Conservation (phyloP, 805 yeast species). For the Pichia membranifaciens region DNA sequence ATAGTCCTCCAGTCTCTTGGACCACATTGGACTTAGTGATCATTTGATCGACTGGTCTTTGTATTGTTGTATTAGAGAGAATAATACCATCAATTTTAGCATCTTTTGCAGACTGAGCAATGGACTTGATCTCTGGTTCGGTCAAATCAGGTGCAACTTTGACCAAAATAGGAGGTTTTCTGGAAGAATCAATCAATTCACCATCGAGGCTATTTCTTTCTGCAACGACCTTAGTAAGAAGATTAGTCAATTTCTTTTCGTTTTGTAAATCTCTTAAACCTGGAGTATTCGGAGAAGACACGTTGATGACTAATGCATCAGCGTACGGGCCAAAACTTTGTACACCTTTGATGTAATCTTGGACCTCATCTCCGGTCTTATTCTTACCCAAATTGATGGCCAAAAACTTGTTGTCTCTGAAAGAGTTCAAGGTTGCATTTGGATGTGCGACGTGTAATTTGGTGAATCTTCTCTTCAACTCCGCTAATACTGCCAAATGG, state of each 20-base stretch:
- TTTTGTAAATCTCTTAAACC: slow-evolving; percentile 84
- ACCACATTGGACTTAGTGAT: slow-evolving; percentile 43
- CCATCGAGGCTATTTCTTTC: slow-evolving; percentile 53
- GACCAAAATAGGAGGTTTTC: slow-evolving; percentile 74
- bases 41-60: slow-evolving; percentile 59
- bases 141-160: slow-evolving; percentile 92
- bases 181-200: slow-evolving; percentile 34
- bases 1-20: slow-evolving; percentile 75
- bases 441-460: slow-evolving; percentile 30
- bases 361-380: slow-evolving; percentile 83
- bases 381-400: slow-evolving; percentile 90
- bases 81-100: slow-evolving; percentile 88
- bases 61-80: slow-evolving; percentile 86
- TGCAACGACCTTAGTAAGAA: slow-evolving; percentile 60
- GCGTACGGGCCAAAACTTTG: slow-evolving; percentile 75
- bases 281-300: slow-evolving; percentile 94
- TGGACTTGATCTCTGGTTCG: slow-evolving; percentile 72
- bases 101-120: slow-evolving; percentile 71
- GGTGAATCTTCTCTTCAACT: slow-evolving; percentile 60
- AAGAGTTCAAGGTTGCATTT: slow-evolving; percentile 32
- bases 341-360: slow-evolving; percentile 83
- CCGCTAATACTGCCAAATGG: slow-evolving; percentile 64
- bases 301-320: slow-evolving; percentile 85
- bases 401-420: slow-evolving; percentile 58
- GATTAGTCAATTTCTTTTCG: slow-evolving; percentile 62